Evolutionary conservation across 2,329 filamentous ascomycete species (phyloP), one percentile per base, ranked within the genome.

Genomic region (Colletotrichum spinosum): DNA sequence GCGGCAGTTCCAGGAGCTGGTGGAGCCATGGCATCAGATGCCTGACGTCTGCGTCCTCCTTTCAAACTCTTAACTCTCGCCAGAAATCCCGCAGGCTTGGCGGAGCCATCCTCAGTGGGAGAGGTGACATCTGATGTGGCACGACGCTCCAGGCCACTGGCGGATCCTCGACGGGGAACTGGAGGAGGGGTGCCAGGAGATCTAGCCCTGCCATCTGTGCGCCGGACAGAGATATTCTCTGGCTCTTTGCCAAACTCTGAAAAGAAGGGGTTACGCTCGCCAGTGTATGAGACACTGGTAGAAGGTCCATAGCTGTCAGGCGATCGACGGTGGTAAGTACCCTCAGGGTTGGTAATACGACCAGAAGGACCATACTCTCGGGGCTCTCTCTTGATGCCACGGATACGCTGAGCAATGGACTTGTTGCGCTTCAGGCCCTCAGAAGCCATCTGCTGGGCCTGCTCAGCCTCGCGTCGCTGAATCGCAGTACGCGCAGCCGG

Each of bases 321-420:
- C 0, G 83, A 81, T 17, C 79, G 77, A 41, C 77, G 77, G 66
- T 72, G 72, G 67, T 83, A 83, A 13, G 74, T 75, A 33, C 76
- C 80, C 15, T 90, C 88, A 0, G 87, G 84, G 68, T 84, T 88
- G 6, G 80, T 82, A 61, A 88, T 77, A 51, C 91, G 85, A 45
- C 88, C 86, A 34, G 84, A 82, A n/a, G 87, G 81, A 33, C 81
- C 80, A 64, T 84, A 86, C 33, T 88, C 85, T 54, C 88, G 87
- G 8, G 86, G 86, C n/a, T 86, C 86, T 67, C 89, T 90, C 75
- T 90, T 93, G 72, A 97, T 94, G 69, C 92, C 91, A 45, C 94
- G 91, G 75, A 99, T 91, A 60, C 94, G 92, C 76, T 97, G 94
- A 3, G 94, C 96, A 66, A 99, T 84, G 35, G 94, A 97, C 83